Conservation (phyloP, 805 yeast species). For the Candida incommunis region DNA sequence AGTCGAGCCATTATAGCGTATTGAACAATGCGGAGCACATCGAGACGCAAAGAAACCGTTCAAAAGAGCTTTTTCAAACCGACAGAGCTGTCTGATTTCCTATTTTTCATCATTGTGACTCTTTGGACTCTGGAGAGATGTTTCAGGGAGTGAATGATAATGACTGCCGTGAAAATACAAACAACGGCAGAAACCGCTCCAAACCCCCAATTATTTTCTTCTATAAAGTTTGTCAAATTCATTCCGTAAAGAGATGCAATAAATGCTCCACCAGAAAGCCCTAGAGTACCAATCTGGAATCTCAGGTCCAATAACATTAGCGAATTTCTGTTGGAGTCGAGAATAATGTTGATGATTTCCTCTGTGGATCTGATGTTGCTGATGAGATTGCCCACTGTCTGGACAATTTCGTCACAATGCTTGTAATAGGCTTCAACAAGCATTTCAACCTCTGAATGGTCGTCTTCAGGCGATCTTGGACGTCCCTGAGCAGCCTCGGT, state of each 20-base stretch:
- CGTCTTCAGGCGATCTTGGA: conserved; percentile 31
- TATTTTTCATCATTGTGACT: conserved; percentile 51
- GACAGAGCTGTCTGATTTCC: background rate
- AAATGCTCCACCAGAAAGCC: conserved; percentile 69
- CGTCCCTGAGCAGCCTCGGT: conserved; percentile 40
- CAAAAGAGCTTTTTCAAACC: background rate
- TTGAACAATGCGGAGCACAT: too few species aligned
- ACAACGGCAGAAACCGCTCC: conserved; percentile 31
- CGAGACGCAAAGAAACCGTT: too few species aligned
- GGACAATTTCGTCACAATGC: conserved; percentile 89
- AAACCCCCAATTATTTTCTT: conserved; percentile 66
- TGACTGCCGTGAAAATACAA: conserved; percentile 27
- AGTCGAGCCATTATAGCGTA: too few species aligned
- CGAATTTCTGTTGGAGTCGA: conserved; percentile 89
- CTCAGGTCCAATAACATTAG: conserved; percentile 76
- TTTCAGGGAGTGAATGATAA: conserved; percentile 41
- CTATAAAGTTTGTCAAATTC: conserved; percentile 88
- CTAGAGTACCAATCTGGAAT: conserved; percentile 69
- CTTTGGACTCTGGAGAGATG: conserved; percentile 53
- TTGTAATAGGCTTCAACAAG: conserved; percentile 80
- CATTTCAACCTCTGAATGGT: conserved; percentile 82
- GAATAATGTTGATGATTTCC: conserved; percentile 82
- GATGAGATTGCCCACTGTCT: conserved; percentile 61
- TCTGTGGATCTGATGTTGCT: conserved; percentile 87
- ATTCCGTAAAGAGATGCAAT: conserved; percentile 86